Conservation (phyloP, 345 rosid genomes). For the Brassica carinata region DNA sequence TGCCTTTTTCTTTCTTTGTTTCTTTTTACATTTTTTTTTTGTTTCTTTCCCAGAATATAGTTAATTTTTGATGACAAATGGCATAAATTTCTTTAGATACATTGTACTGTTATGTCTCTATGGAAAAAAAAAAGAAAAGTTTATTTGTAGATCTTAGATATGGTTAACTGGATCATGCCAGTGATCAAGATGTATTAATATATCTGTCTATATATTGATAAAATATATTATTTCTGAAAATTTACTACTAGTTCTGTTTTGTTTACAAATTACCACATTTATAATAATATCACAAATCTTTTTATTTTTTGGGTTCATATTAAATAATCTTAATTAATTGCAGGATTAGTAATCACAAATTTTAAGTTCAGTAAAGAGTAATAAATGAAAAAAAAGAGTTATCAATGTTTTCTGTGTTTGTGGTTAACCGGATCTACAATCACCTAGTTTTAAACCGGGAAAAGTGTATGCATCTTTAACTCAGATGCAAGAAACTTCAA, state of each 20-base stretch:
- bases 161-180: background rate
- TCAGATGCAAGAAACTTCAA: background rate
- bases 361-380: background rate
- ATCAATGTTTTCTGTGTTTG: background rate
- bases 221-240: background rate
- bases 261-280: background rate
- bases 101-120: background rate
- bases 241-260: background rate
- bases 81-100: background rate
- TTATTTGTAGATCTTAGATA: background rate
- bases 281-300: background rate
- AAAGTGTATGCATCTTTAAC: background rate
- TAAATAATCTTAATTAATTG: background rate
- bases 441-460: background rate
- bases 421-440: background rate
- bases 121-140: background rate
- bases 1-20: background rate
- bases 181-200: background rate
- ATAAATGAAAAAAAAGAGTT: background rate
- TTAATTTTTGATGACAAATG: background rate
- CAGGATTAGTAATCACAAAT: background rate
- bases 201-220: background rate
- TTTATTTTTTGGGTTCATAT: background rate
- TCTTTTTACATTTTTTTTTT: background rate
- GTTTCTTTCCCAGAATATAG: background rate